phyloP scores from a whole-genome alignment of 2,329 filamentous ascomycete genomes.

The Fusarium sp. region DNA sequence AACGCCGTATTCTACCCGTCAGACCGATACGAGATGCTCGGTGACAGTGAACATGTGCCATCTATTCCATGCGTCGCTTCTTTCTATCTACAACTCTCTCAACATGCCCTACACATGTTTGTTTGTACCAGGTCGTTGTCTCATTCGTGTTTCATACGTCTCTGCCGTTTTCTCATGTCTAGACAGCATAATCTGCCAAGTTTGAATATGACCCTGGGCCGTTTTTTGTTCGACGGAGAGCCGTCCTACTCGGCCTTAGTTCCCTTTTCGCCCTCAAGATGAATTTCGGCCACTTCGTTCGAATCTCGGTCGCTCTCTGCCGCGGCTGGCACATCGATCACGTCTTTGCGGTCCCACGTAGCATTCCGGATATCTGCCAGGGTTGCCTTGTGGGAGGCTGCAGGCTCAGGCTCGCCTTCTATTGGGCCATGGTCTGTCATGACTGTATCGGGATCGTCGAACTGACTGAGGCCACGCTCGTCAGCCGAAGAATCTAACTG shows the following conservation, averaged over 20 bases:
- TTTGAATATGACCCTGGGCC: constrained; percentile 17
- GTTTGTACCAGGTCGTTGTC: constrained; percentile 22
- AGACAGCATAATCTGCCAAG: constrained; percentile 26
- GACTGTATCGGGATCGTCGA: constrained; percentile 51
- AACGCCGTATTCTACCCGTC: constrained; percentile 35
- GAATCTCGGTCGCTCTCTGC: constrained; percentile 56
- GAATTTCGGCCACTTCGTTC: constrained; percentile 66
- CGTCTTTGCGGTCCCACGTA: constrained; percentile 54
- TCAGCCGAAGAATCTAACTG: constrained; percentile 60
- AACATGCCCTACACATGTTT: constrained; percentile 35
- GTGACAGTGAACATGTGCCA: constrained; percentile 21
- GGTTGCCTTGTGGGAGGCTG: constrained; percentile 31
- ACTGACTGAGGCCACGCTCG: constrained; percentile 46
- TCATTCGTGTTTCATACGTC: constrained; percentile 25
- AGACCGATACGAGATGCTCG: constrained; percentile 19
- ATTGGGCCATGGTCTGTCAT: constrained; percentile 47
- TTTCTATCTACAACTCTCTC: constrained; percentile 41
- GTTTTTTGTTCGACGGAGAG: constrained; percentile 28
- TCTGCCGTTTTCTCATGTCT: constrained; percentile 37
- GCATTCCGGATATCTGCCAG: constrained; percentile 52
- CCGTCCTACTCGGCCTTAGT: constrained; percentile 44
- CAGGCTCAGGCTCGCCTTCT: constrained; percentile 32
- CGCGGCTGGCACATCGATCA: constrained; percentile 59
- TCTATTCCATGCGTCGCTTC: constrained; percentile 38
- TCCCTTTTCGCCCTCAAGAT: constrained; percentile 60